These are phyloP conservation scores for Smittium mucronatum DNA, from an alignment of 371 early-diverging fungal genomes.

Conservation along the genomic window DNA sequence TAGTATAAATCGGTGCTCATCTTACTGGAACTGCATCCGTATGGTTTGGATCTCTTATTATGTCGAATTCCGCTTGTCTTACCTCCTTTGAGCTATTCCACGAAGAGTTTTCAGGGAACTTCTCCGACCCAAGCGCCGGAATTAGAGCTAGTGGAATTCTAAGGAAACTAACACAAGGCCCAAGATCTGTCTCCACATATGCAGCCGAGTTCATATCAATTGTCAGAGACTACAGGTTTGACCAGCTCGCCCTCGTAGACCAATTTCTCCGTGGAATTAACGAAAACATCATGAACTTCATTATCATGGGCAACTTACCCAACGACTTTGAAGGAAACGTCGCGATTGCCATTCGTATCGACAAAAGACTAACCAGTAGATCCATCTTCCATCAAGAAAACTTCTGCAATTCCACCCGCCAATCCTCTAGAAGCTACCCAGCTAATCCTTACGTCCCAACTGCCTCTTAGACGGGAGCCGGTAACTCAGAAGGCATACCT, in stretches of 20 bases:
- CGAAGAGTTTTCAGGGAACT: background rate
- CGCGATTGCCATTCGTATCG: background rate
- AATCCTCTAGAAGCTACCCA: background rate
- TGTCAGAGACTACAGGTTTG: background rate
- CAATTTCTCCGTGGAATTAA: slow-evolving; percentile 1
- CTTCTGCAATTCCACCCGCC: no score
- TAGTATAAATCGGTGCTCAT: background rate
- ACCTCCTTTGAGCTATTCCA: background rate
- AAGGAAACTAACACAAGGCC: background rate
- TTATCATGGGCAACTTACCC: slow-evolving; percentile 2
- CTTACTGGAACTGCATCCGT: background rate
- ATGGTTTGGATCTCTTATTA: background rate
- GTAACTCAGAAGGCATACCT: background rate
- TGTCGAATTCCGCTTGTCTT: background rate
- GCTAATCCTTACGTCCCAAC: background rate
- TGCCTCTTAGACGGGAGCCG: background rate
- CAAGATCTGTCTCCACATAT: background rate
- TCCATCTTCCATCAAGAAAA: background rate
- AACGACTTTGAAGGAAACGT: background rate
- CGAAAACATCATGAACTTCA: background rate
- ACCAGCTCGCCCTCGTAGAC: background rate
- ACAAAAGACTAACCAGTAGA: background rate
- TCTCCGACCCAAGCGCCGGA: slow-evolving; percentile 1
- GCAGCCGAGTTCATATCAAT: slow-evolving; percentile 1
- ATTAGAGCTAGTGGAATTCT: background rate